These are phyloP conservation scores for Linum lewisii DNA, from an alignment of 345 rosid genomes.

Conservation along the genomic window DNA sequence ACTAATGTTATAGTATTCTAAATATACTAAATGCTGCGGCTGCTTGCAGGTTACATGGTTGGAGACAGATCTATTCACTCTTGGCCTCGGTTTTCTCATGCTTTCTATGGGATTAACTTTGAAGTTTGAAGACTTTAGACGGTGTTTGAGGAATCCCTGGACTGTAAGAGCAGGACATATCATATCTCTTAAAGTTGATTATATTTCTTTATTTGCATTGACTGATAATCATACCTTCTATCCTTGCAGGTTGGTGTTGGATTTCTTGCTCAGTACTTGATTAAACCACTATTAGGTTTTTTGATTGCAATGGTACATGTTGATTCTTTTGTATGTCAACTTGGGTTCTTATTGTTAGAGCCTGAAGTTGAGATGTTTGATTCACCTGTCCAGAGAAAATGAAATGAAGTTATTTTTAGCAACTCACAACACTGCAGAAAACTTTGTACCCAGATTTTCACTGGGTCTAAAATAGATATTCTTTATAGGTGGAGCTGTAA, in stretches of 20 bases:
- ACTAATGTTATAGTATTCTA: constrained; percentile 4
- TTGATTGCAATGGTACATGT: constrained; percentile 62
- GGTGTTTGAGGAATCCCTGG: constrained; percentile 92
- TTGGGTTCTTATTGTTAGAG: neutral
- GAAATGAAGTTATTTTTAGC: too few species aligned
- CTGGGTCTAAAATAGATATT: too few species aligned
- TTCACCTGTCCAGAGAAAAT: too few species aligned
- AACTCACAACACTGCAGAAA: too few species aligned
- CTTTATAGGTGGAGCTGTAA: too few species aligned
- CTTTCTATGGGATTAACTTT: constrained; percentile 95
- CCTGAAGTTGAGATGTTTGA: too few species aligned
- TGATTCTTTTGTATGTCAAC: neutral
- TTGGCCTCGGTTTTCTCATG: constrained; percentile 91
- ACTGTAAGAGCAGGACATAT: constrained; percentile 44
- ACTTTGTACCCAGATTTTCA: too few species aligned
- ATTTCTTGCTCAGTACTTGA: constrained; percentile 75
- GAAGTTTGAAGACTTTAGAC: constrained; percentile 82
- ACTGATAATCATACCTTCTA: constrained; percentile 12
- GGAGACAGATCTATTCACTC: constrained; percentile 80
- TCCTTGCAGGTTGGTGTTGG: constrained; percentile 91
- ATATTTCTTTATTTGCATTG: constrained; percentile 4
- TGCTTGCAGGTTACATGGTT: constrained; percentile 78
- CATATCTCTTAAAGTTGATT: neutral
- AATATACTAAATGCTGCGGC: constrained; percentile 6
- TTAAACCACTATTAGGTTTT: constrained; percentile 84